These are phyloP conservation scores for Zygoascus biomembranicola DNA, from an alignment of 805 yeast genomes.

Conservation along the genomic window DNA sequence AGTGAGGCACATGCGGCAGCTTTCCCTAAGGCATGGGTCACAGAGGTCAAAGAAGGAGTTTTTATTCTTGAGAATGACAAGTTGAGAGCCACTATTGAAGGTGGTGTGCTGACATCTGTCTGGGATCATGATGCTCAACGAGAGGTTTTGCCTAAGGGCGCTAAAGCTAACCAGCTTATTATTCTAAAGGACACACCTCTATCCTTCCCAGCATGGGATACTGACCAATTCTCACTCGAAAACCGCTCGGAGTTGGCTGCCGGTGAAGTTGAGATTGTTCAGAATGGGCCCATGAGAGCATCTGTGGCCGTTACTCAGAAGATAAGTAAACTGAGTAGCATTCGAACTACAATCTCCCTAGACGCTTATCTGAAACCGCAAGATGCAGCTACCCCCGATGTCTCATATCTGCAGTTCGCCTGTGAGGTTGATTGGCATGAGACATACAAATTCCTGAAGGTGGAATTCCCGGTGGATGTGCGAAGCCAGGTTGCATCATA, in stretches of 20 bases:
- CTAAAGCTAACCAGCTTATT: constrained; percentile 71
- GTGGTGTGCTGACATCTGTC: constrained; percentile 57
- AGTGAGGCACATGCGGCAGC: not conserved
- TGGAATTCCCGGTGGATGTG: constrained; percentile 87
- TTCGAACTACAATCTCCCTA: constrained; percentile 63
- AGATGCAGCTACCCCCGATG: constrained; percentile 19
- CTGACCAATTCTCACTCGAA: constrained; percentile 80
- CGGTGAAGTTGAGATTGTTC: constrained; percentile 33
- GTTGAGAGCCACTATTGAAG: constrained; percentile 50
- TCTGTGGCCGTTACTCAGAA: constrained; percentile 55
- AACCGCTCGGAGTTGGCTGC: constrained; percentile 47
- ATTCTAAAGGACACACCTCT: constrained; percentile 86
- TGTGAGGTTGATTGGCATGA: constrained; percentile 80
- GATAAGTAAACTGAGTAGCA: constrained; percentile 48
- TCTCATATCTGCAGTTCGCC: constrained; percentile 42
- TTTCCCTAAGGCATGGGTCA: constrained; percentile 34
- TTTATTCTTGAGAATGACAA: constrained; percentile 53
- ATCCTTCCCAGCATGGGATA: constrained; percentile 95
- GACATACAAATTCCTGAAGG: constrained; percentile 79
- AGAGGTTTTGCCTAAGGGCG: constrained; percentile 57
- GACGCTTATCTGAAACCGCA: constrained; percentile 37
- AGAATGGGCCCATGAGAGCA: constrained; percentile 50
- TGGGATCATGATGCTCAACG: constrained; percentile 49
- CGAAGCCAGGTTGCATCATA: constrained; percentile 70
- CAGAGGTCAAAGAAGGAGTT: constrained; percentile 32